Evolutionary conservation across 2,329 filamentous ascomycete genomes (phyloP), one percentile per base, ranked within the genome.

Genomic region (Cladorrhinum sp.): DNA sequence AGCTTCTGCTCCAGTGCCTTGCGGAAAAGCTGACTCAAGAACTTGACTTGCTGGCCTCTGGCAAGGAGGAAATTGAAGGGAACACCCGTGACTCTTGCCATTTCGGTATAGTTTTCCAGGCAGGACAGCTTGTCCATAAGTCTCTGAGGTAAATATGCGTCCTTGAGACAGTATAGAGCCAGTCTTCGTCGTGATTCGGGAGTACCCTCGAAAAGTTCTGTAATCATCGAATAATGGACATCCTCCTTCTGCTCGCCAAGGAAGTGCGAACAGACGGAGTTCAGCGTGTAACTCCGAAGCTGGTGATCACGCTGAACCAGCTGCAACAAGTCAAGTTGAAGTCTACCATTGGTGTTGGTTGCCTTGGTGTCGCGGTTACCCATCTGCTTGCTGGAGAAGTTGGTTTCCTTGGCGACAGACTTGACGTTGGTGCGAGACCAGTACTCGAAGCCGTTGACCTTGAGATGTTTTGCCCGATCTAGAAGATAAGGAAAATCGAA

Each of bases 151-250:
- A 99, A 81, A 70, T 96, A 99, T 0, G 95, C 95, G 78, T 99
- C 96, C 76, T 99, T 99, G 66, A 99, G 77, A 76, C 95, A 99
- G 79, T 99, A 99, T 1, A 99, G 85, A 1, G 95, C 95, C 54
- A 99, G 78, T 76, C 95, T 88, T 69, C 96, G 86, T 66, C 95
- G 82, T 3, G 94, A 96, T 72, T 99, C 95, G 0, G 93, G 88
- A 0, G 95, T 97, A 63, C 95, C 95, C 72, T 99, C 98, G 81
- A 93, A 97, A 2, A 99, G 79, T 71, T 98, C 96, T 0, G 96
- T 99, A 70, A 99, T 99, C 92, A 99, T 99, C 2, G 93, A 97
- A 76, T 99, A 88, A 72, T 99, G 95, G 2, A 99, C 95, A 75
- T 99, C 95, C 76, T 99, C 95, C 73, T 99, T 99, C 73, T 99